phyloP scores from a whole-genome alignment of 2,329 filamentous ascomycete genomes.

The Colletotrichum phormii region DNA sequence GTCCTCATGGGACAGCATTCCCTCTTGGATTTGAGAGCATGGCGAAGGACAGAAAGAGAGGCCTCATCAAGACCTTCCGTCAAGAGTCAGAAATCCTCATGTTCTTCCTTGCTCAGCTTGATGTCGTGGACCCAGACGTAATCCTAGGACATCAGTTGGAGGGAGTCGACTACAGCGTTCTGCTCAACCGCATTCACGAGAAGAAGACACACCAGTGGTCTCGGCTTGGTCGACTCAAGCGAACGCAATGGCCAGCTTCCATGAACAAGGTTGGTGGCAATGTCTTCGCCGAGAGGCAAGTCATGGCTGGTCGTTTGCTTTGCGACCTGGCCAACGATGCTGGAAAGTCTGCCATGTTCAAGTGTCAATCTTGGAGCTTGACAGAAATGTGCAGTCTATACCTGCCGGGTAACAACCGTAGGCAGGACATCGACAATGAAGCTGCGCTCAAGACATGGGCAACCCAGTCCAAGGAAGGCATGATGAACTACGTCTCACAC shows the following conservation, averaged over 20 bases:
- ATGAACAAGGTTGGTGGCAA: conserved; percentile 88
- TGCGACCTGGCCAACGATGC: conserved; percentile 97
- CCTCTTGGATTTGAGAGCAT: conserved; percentile 89
- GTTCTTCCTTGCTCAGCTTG: conserved; percentile 89
- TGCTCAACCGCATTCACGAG: conserved; percentile 87
- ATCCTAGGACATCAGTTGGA: conserved; percentile 96
- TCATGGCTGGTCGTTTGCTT: conserved; percentile 88
- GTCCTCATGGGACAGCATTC: conserved; percentile 78
- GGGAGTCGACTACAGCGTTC: conserved; percentile 93
- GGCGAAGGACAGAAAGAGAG: conserved; percentile 76
- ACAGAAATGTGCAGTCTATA: conserved; percentile 98
- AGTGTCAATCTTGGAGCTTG: conserved; percentile 97
- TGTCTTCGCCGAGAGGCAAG: conserved; percentile 91
- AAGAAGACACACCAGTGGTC: conserved; percentile 97
- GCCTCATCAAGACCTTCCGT: conserved; percentile 83
- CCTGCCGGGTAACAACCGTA: conserved; percentile 76
- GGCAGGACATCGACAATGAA: conserved; percentile 91
- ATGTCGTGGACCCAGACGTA: conserved; percentile 91
- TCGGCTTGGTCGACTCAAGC: conserved; percentile 86
- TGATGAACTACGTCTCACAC: conserved; percentile 94
- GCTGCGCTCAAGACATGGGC: conserved; percentile 89
- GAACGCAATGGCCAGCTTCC: conserved; percentile 86
- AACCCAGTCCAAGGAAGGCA: conserved; percentile 77
- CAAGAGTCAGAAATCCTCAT: conserved; percentile 87
- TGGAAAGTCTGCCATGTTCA: conserved; percentile 95